Evolutionary conservation across 768 basidiomycete genomes (phyloP).

Genomic region (Termitomyces titanicus): DNA sequence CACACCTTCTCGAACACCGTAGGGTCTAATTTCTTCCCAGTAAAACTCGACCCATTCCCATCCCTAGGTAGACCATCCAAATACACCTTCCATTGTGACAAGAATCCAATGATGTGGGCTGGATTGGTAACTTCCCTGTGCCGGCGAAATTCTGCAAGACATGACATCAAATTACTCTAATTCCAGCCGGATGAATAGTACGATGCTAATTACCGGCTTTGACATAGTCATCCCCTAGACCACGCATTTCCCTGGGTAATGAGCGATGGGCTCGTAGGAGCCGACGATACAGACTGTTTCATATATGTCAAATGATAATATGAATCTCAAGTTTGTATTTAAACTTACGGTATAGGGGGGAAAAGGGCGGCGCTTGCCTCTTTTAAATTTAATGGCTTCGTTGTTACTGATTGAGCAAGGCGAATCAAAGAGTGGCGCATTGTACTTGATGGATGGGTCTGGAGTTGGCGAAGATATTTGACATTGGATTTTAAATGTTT

Average conservation of each 20-base stretch:
- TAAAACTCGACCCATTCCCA: constrained; percentile 42
- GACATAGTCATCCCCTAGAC: constrained; percentile 81
- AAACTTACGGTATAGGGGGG: constrained; percentile 78
- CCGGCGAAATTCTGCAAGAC: constrained; percentile 74
- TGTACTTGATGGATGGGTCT: neutral
- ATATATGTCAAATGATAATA: neutral
- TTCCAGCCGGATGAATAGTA: constrained; percentile 1
- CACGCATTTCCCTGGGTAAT: constrained; percentile 76
- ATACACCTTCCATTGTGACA: constrained; percentile 94
- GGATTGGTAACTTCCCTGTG: constrained; percentile 82
- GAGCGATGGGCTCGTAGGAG: constrained; percentile 75
- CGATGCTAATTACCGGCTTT: constrained; percentile 55
- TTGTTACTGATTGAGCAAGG: constrained; percentile 54
- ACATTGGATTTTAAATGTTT: neutral
- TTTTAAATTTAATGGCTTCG: constrained; percentile 53
- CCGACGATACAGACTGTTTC: constrained; percentile 76
- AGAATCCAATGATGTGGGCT: constrained; percentile 88
- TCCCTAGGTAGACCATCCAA: constrained; percentile 65
- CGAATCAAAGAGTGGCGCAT: constrained; percentile 42
- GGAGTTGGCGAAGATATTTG: too few relatives aligned
- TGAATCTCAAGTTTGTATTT: neutral
- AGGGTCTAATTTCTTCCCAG: constrained; percentile 66
- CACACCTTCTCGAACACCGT: constrained; percentile 74
- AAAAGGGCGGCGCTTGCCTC: constrained; percentile 67
- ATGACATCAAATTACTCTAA: neutral